Percentiles rank a stretch among this genome's conserved stretches.
Evolutionary conservation across 1,284 basidiomycete genomes (phyloP).

Genomic region (Amylostereum areolatum): DNA sequence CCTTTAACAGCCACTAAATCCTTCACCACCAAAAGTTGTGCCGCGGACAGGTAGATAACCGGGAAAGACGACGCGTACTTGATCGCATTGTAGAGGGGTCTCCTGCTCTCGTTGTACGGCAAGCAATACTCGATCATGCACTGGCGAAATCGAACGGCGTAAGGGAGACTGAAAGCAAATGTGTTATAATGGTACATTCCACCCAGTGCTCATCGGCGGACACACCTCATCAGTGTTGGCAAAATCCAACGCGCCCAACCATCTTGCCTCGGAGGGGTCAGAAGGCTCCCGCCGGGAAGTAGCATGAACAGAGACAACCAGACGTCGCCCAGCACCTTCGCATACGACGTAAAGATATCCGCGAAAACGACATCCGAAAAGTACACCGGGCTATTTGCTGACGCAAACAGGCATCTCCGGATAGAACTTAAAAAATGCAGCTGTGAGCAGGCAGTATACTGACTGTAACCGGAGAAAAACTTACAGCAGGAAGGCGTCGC

Average conservation of each 20-base stretch:
- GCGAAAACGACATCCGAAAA: slow-evolving; percentile 94
- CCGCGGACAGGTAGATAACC: slow-evolving; percentile 92
- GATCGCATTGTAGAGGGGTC: slow-evolving; percentile 87
- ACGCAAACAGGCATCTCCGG: slow-evolving; percentile 68
- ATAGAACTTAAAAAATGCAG: slow-evolving; percentile 43
- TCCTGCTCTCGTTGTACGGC: slow-evolving; percentile 57
- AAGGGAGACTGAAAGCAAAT: slow-evolving; percentile 84
- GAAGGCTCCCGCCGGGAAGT: slow-evolving; percentile 68
- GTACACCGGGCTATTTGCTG: slow-evolving; percentile 56
- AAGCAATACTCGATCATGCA: slow-evolving; percentile 84
- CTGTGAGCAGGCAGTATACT: neutral
- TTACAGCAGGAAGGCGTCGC: slow-evolving; percentile 72
- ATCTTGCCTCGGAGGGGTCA: slow-evolving; percentile 54
- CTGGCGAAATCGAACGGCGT: slow-evolving; percentile 87
- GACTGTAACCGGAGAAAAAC: slow-evolving; percentile 22
- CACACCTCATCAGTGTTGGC: slow-evolving; percentile 83
- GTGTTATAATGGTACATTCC: too few relatives aligned
- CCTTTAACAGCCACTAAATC: slow-evolving; percentile 51
- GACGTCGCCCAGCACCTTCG: slow-evolving; percentile 93
- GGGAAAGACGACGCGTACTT: slow-evolving; percentile 98
- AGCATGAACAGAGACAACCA: slow-evolving; percentile 86
- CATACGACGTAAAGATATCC: slow-evolving; percentile 94
- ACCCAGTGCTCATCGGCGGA: too few relatives aligned
- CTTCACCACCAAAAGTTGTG: slow-evolving; percentile 64
- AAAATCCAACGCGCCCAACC: slow-evolving; percentile 70